Base-by-base conservation (phyloP, 176 grass and related monocot genomes). In the Rhynchospora tenuis region DNA sequence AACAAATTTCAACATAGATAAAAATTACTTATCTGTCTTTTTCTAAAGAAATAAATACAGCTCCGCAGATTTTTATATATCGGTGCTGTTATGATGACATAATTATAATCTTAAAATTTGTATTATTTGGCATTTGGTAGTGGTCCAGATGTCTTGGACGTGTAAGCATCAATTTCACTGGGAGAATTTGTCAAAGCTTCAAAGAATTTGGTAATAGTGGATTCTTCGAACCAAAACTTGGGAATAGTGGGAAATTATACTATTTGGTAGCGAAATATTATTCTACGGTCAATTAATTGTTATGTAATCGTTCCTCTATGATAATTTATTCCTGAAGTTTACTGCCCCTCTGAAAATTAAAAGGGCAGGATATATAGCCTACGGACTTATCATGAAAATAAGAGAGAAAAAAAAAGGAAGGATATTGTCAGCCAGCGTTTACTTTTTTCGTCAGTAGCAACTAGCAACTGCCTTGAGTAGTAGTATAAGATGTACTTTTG, bases 41-140 rank as follows among this genome's bases (percentile, higher is more conserved):
- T 20, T 11, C 2, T 12, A 71, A 71, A 68, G 7, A 68, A 68
- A 46, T 46, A 23, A 46, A 46, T n/a, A 71, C 2, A 20, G 45
- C 44, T 8, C 7, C 20, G 67, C 31, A 45, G 38, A 71, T 38
- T 38, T 38, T 38, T 38, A 38, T 38, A 38, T 71, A 46, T 14
- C 0, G 9, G n/a, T 48, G 43, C 10, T 13, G 4, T 9, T 6
- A 15, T 26, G 22, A 74, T 74, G 70, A 51, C 45, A 27, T 50
- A 47, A 72, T 12, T 14, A 48, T 51, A 51, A 43, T 69, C 65
- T 69, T 69, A 73, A 73, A 72, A 4, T 72, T 73, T 73, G 69
- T 73, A 47, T 20, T 8, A 48, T 48, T 68, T 73, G n/a, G n/a
- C 17, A 48, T 48, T 68, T 73, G n/a, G 44, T 22, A 50, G 69